phyloP scores from a whole-genome alignment of 1,139 yeast species.

The Geotrichum histeridarum region DNA sequence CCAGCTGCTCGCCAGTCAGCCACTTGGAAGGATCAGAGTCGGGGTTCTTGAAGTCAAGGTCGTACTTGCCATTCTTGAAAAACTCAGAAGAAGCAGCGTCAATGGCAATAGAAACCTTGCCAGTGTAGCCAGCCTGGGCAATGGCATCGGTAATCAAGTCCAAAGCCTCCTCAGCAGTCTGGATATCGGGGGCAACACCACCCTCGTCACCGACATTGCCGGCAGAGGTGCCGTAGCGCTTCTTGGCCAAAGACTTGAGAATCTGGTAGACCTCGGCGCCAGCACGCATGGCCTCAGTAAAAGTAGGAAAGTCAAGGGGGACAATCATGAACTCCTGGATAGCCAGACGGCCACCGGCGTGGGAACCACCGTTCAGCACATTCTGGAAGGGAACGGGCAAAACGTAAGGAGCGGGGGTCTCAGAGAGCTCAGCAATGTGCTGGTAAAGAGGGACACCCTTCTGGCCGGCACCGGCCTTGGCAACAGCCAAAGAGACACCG shows the following conservation, averaged over 20 bases:
- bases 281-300: conserved; percentile 89
- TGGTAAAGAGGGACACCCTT: conserved; percentile 80
- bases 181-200: conserved; percentile 97
- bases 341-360: conserved; percentile 98
- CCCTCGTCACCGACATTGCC: conserved; percentile 99
- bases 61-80: conserved; percentile 93
- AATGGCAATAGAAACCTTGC: conserved; percentile 81
- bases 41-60: conserved; percentile 95
- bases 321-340: conserved; percentile 99
- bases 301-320: conserved; percentile 80
- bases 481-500: conserved; percentile 89
- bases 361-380: conserved; percentile 97
- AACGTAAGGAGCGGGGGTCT: conserved; percentile 65
- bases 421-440: conserved; percentile 72
- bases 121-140: conserved; percentile 87
- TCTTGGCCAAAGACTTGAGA: conserved; percentile 84
- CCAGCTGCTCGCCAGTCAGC: conserved; percentile 82
- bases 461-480: conserved; percentile 93
- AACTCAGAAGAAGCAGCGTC: conserved; percentile 97
- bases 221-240: conserved; percentile 92
- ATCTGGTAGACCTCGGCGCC: conserved; percentile 96
- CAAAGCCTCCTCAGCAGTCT: conserved; percentile 89
- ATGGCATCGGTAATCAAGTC: conserved; percentile 86
- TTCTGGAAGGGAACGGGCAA: conserved; percentile 96
- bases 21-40: conserved; percentile 82